A percentile compares a stretch with the other conserved stretches of the same genome.
These are phyloP conservation scores for Hanseniaspora clermontiae DNA, from an alignment of 805 yeast genomes.

Conservation along the genomic window DNA sequence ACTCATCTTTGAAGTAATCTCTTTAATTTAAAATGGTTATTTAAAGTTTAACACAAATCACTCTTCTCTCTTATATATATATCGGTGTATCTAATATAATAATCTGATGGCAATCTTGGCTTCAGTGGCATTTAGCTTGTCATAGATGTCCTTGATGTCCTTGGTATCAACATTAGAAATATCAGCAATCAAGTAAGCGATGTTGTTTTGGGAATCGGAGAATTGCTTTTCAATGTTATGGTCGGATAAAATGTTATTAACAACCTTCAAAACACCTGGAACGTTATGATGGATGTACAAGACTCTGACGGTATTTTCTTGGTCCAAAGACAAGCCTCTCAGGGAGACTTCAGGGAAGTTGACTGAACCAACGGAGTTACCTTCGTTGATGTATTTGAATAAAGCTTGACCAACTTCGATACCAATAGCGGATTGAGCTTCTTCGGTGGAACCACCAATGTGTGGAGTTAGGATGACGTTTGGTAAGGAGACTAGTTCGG, in stretches of 20 bases:
- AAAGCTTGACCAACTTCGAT: constrained; percentile 81
- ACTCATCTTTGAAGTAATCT: neutral
- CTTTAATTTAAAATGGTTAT: too few relatives aligned
- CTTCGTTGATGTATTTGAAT: constrained; percentile 88
- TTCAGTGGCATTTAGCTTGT: constrained; percentile 76
- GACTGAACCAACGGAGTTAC: constrained; percentile 86
- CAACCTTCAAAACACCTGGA: constrained; percentile 96
- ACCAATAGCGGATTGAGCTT: constrained; percentile 96
- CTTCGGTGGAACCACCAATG: constrained; percentile 98
- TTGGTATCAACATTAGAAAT: constrained; percentile 69
- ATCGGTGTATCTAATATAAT: constrained; percentile 42
- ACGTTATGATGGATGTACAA: constrained; percentile 93
- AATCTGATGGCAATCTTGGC: constrained; percentile 85
- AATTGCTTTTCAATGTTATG: constrained; percentile 96
- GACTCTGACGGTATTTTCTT: constrained; percentile 80
- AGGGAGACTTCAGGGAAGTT: constrained; percentile 97
- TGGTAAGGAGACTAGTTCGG: constrained; percentile 68
- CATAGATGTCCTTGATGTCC: constrained; percentile 75
- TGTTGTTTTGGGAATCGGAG: constrained; percentile 91
- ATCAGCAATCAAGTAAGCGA: constrained; percentile 97
- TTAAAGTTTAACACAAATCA: too few relatives aligned
- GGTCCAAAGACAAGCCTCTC: constrained; percentile 77
- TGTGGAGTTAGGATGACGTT: constrained; percentile 92
- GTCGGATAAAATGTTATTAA: constrained; percentile 84
- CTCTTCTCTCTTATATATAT: too few relatives aligned